A percentile compares a stretch with the other conserved stretches of the same genome.
These are phyloP conservation scores for Chlorencoelia australis DNA, from an alignment of 2,329 filamentous ascomycete genomes.

Conservation along the genomic window DNA sequence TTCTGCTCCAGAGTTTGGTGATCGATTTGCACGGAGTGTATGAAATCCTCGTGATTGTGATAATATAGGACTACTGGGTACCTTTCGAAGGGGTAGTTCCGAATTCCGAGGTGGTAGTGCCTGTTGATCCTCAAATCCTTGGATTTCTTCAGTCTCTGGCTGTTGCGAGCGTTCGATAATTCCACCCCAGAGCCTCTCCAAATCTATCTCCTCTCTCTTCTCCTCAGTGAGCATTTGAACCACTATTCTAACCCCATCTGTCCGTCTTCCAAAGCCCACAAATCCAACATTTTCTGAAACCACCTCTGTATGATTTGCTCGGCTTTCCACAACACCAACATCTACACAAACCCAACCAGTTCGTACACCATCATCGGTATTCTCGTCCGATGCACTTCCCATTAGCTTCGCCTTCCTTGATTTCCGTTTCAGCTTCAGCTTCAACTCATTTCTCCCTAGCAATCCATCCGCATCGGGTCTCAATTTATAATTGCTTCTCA, in stretches of 20 bases:
- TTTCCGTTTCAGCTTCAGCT: conserved; percentile 72
- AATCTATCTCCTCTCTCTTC: conserved; percentile 55
- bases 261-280: conserved; percentile 64
- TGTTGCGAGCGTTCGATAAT: conserved; percentile 18
- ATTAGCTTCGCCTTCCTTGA: conserved; percentile 73
- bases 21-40: neutral
- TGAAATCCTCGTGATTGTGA: neutral
- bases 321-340: conserved; percentile 58
- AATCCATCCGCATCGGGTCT: conserved; percentile 76
- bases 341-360: conserved; percentile 98
- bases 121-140: neutral
- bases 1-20: too few relatives aligned
- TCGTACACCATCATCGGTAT: conserved; percentile 72
- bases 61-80: neutral
- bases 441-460: conserved; percentile 82
- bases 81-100: neutral
- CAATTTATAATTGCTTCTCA: conserved; percentile 63
- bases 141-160: conserved; percentile 3
- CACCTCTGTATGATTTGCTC: conserved; percentile 31
- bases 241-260: conserved; percentile 50
- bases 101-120: too few relatives aligned
- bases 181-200: conserved; percentile 50
- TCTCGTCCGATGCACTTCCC: conserved; percentile 53
- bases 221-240: conserved; percentile 65
- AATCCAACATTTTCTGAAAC: conserved; percentile 43